phyloP scores from a whole-genome alignment of 495 filamentous ascomycete species.

The Cairneyella variabilis region DNA sequence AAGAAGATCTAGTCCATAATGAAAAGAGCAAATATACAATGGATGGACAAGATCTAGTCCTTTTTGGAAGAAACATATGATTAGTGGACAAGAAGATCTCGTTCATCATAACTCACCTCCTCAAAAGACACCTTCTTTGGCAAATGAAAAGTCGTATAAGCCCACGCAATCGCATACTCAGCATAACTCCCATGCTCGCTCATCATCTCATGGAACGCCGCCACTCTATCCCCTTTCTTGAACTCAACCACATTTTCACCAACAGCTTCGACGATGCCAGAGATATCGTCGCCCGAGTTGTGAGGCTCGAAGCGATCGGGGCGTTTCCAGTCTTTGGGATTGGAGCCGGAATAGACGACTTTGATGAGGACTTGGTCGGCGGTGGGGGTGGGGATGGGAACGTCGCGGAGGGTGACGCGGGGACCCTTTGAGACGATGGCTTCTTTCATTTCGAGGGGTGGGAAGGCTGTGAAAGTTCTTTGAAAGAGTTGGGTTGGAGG shows the following conservation, averaged over 20 bases:
- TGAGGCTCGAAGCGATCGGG: constrained; percentile 44
- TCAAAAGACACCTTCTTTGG: constrained; percentile 63
- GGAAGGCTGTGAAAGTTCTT: constrained; percentile 3
- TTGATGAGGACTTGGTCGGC: constrained; percentile 65
- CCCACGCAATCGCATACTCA: constrained; percentile 64
- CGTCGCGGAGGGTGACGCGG: constrained; percentile 59
- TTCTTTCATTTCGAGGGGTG: constrained; percentile 24
- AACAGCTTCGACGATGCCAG: constrained; percentile 74
- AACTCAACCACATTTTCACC: constrained; percentile 74
- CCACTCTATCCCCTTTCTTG: constrained; percentile 79
- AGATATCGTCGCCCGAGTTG: constrained; percentile 89
- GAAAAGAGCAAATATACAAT: no score
- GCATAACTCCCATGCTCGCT: constrained; percentile 58
- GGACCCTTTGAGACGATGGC: constrained; percentile 30
- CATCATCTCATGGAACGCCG: constrained; percentile 66
- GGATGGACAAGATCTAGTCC: no score
- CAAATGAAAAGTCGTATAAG: constrained; percentile 66
- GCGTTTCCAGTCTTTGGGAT: constrained; percentile 79
- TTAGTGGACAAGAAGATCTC: no score
- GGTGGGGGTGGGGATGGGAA: constrained; percentile 55
- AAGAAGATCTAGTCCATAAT: no score
- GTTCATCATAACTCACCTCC: no score
- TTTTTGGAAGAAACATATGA: no score
- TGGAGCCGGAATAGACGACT: constrained; percentile 61
- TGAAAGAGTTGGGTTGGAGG: neutral